Evolutionary conservation across 2,329 filamentous ascomycete species (phyloP), one percentile per base, ranked within the genome.

Genomic region (Talaromyces sp.): DNA sequence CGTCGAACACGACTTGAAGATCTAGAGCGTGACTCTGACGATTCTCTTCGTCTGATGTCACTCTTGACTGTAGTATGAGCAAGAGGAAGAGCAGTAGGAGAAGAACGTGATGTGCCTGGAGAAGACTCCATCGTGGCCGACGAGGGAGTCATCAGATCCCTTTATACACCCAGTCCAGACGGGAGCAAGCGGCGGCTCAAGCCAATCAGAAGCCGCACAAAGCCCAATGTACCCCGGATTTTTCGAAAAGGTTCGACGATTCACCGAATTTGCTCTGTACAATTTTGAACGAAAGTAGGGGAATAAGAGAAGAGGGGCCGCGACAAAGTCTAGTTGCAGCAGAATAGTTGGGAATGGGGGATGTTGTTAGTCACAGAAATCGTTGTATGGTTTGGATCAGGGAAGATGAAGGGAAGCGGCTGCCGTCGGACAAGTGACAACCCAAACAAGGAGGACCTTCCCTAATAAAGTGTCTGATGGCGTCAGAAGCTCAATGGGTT

Each of bases 1-100:
- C 77, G 76, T 38, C 78, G 77, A 56, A 73, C 70, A 67, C 76
- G 79, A 72, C 74, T 79, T 10, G 77, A 77, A 34, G 74, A 71
- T 22, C 77, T 76, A 53, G 58, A 65, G 15, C 49, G 64, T 5
- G 64, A 66, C 59, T 58, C 40, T 25, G 64, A 63, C 27, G 59
- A 59, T 15, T 66, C 56, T 56, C 61, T 67, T 31, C 25, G 56
- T 10, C 31, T 25, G 8, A 8, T 27, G 27, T 27, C 13, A 51
- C 31, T 31, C 27, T 47, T 47, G 58, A 25, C 17, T 36, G 56
- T 3, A 59, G 56, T 3, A 59, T 25, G 36, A 43, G 56, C 40
- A 51, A 34, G 43, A 29, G n/a, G 6, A 51, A 22, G 29, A 7
- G 40, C 6, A 34, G n/a, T 3, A 34, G 47, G 49, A 60, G 34